A percentile compares a stretch with the other conserved stretches of the same genome.
Conservation (phyloP, 768 basidiomycete genomes). For the Serpula lacrymans region DNA sequence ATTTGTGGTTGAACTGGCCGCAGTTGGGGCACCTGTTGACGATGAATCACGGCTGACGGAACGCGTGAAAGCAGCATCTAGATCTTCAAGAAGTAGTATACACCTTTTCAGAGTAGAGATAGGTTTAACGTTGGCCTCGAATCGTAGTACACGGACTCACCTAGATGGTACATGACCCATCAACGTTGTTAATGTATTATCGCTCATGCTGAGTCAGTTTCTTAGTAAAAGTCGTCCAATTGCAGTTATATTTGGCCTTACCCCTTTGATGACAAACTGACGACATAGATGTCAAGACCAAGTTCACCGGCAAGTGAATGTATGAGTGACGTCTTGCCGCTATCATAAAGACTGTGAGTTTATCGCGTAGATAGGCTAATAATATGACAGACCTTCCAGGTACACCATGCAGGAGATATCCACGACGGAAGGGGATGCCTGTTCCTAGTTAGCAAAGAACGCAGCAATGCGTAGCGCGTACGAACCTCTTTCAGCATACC, state of each 20-base stretch:
- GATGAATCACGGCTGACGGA: slow-evolving; percentile 77
- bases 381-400: slow-evolving; percentile 62
- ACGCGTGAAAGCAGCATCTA: slow-evolving; percentile 89
- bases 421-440: slow-evolving; percentile 88
- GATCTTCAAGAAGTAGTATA: slow-evolving; percentile 90
- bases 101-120: slow-evolving; percentile 58
- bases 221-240: slow-evolving; percentile 13
- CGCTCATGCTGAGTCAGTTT: slow-evolving; percentile 76
- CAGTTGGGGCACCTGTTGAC: slow-evolving; percentile 72
- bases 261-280: slow-evolving; percentile 87
- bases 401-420: slow-evolving; percentile 82
- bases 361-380: slow-evolving; percentile 2
- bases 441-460: slow-evolving; percentile 13
- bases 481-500: slow-evolving; percentile 89
- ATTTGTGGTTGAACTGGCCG: slow-evolving; percentile 36
- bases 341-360: slow-evolving; percentile 26
- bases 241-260: slow-evolving; percentile 30
- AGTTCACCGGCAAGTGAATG: slow-evolving; percentile 84
- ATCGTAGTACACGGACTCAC: slow-evolving; percentile 34
- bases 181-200: slow-evolving; percentile 80
- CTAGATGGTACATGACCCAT: slow-evolving; percentile 88
- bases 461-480: slow-evolving; percentile 17
- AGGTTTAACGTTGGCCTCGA: slow-evolving; percentile 9
- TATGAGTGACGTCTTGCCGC: slow-evolving; percentile 84
- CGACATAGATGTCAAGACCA: slow-evolving; percentile 87